phyloP scores from a whole-genome alignment of 495 filamentous ascomycete species.

The Penicillium fimorum region DNA sequence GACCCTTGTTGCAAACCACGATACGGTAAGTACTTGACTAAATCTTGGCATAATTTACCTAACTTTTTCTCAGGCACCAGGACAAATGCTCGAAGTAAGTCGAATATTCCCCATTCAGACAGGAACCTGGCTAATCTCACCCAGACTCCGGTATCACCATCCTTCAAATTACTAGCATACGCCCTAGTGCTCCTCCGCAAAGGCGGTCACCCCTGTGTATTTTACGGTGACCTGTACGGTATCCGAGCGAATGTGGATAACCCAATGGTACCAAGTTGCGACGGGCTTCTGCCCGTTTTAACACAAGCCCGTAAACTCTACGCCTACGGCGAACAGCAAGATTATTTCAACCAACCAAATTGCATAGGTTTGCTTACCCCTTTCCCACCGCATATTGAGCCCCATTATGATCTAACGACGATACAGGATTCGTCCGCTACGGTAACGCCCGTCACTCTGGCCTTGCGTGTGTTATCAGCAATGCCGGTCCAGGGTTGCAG shows the following conservation, averaged over 20 bases:
- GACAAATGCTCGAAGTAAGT: constrained; percentile 55
- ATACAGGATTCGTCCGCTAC: constrained; percentile 57
- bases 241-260: constrained; percentile 48
- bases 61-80: constrained; percentile 50
- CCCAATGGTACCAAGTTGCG: constrained; percentile 57
- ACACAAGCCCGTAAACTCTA: constrained; percentile 65
- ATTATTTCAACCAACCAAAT: constrained; percentile 64
- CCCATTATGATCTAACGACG: constrained; percentile 9
- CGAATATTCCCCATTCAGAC: neutral
- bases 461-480: constrained; percentile 60
- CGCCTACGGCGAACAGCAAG: constrained; percentile 63
- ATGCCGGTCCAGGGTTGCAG: constrained; percentile 46
- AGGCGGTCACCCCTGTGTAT: constrained; percentile 67
- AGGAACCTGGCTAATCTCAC: constrained; percentile 10
- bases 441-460: constrained; percentile 55
- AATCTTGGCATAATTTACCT: neutral
- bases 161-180: constrained; percentile 61
- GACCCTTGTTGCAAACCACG: constrained; percentile 48
- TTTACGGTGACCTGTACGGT: constrained; percentile 76
- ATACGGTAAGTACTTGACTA: constrained; percentile 35
- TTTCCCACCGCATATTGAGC: neutral
- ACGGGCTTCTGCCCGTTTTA: constrained; percentile 58
- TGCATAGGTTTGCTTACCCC: constrained; percentile 54
- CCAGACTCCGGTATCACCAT: constrained; percentile 48
- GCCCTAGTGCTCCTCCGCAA: constrained; percentile 64